Evolutionary conservation across 257 asterid genomes (phyloP).

Genomic region (Solanum raphanifolium): DNA sequence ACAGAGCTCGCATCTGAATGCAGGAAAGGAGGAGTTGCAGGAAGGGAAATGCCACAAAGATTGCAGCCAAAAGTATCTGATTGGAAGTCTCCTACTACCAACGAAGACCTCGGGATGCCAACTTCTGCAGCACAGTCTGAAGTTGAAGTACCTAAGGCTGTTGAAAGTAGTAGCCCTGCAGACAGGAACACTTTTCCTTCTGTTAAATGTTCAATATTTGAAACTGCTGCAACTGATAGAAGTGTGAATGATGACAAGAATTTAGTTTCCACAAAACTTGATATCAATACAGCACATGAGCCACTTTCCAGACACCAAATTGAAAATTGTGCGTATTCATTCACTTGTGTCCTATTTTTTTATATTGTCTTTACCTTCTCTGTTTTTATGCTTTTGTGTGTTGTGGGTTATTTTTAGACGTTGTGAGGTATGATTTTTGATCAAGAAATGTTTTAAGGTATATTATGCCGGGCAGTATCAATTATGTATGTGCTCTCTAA

Average conservation of each 20-base stretch:
- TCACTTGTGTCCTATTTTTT: constrained; percentile 2
- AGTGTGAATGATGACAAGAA: constrained; percentile 38
- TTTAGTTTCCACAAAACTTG: constrained; percentile 36
- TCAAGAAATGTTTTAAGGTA: not conserved
- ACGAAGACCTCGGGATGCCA: constrained; percentile 50
- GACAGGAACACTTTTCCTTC: constrained; percentile 35
- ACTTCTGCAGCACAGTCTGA: constrained; percentile 37
- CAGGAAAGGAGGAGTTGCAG: constrained; percentile 67
- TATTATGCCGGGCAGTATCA: not conserved
- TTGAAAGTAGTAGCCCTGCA: constrained; percentile 25
- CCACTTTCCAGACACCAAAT: constrained; percentile 28
- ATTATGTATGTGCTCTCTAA: not conserved
- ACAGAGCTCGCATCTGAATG: constrained; percentile 62
- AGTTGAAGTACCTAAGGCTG: constrained; percentile 35
- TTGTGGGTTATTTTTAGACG: not conserved
- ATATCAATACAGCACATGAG: constrained; percentile 27
- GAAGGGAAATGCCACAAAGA: constrained; percentile 44
- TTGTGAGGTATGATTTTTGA: not conserved
- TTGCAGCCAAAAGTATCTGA: constrained; percentile 65
- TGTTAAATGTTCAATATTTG: constrained; percentile 37
- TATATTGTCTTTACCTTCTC: constrained; percentile 1
- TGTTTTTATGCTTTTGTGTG: not conserved
- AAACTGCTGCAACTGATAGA: constrained; percentile 30
- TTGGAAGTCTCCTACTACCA: constrained; percentile 34
- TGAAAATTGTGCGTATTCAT: constrained; percentile 49